Conservation (phyloP, 2,329 filamentous ascomycete species). For the Aureobasidium namibiae region DNA sequence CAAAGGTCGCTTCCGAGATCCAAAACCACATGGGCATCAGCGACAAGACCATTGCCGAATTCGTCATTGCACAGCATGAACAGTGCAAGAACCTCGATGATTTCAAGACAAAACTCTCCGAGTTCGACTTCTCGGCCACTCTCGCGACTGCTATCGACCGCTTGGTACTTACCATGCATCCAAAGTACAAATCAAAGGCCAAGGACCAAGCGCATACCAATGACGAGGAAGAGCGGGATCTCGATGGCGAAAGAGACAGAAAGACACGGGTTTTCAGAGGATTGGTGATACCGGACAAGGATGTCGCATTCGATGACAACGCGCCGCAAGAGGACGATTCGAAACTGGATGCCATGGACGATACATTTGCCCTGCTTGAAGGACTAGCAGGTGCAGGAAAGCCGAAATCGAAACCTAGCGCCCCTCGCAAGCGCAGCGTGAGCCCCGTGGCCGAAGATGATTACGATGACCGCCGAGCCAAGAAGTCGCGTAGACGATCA, state of each 20-base stretch:
- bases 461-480: conserved; percentile 24
- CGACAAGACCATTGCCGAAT: conserved; percentile 94
- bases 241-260: conserved; percentile 47
- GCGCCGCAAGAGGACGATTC: conserved; percentile 29
- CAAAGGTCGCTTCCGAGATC: conserved; percentile 87
- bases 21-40: conserved; percentile 87
- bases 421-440: conserved; percentile 47
- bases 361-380: conserved; percentile 88
- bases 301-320: conserved; percentile 38
- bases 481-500: conserved; percentile 35
- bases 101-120: conserved; percentile 68
- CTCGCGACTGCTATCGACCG: conserved; percentile 88
- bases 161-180: conserved; percentile 80
- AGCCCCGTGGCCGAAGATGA: conserved; percentile 43
- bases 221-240: conserved; percentile 32
- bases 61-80: conserved; percentile 82
- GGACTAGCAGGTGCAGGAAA: conserved; percentile 60
- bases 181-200: conserved; percentile 60
- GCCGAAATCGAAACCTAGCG: conserved; percentile 40
- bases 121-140: conserved; percentile 75
- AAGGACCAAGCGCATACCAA: conserved; percentile 19
- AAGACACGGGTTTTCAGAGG: conserved; percentile 88
- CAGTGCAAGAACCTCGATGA: conserved; percentile 61
- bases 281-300: conserved; percentile 74
- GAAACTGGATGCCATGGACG: conserved; percentile 67